Conservation (phyloP, 345 rosid species). For the Microcos paniculata region DNA sequence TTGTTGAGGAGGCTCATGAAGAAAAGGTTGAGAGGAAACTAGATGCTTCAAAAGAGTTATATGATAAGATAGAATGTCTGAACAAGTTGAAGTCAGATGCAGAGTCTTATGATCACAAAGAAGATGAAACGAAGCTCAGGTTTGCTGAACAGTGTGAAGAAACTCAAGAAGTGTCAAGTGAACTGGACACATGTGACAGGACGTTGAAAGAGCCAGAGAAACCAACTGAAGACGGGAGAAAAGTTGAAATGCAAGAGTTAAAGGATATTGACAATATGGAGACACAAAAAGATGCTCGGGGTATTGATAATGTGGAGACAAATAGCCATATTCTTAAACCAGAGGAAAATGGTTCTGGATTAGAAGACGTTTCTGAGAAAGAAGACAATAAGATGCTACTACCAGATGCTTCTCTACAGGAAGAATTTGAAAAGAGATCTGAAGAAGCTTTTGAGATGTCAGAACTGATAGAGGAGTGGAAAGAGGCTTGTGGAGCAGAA, state of each 20-base stretch:
- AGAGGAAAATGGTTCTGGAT: constrained; percentile 26
- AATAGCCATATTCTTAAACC: constrained; percentile 17
- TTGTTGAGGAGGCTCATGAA: constrained; percentile 32
- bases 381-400: constrained; percentile 24
- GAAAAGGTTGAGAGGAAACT: constrained; percentile 34
- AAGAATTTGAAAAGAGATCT: constrained; percentile 23
- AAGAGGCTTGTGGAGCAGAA: constrained; percentile 23
- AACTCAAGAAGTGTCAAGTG: constrained; percentile 18
- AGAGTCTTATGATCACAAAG: constrained; percentile 34
- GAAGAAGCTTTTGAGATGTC: constrained; percentile 29
- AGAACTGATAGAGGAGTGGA: constrained; percentile 17
- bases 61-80: constrained; percentile 21
- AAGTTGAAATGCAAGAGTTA: constrained; percentile 28
- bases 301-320: constrained; percentile 18
- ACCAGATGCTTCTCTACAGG: constrained; percentile 18
- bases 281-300: constrained; percentile 14
- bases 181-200: constrained; percentile 26
- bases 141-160: constrained; percentile 27
- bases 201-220: constrained; percentile 34
- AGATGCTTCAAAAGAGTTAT: constrained; percentile 32
- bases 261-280: constrained; percentile 17
- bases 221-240: constrained; percentile 28
- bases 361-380: constrained; percentile 19
- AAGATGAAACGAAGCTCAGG: constrained; percentile 25
- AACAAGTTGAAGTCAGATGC: constrained; percentile 24